Base-by-base conservation (phyloP, 495 filamentous ascomycete genomes). In the Aspergillus nidulans region DNA sequence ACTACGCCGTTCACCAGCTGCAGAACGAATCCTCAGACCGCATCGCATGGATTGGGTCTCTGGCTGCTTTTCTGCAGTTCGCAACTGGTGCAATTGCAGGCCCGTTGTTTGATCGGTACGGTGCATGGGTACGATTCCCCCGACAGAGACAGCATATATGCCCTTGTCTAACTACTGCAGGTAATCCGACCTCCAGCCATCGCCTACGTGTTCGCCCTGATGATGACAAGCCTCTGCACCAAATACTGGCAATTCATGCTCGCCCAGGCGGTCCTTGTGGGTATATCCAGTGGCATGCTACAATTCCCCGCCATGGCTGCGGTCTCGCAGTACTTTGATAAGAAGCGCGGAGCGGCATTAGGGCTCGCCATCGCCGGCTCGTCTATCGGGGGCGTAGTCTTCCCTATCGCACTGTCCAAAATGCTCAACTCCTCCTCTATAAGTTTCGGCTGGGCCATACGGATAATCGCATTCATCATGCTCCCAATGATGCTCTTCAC, bases 381-480 rank as follows among this genome's bases (percentile, higher is more conserved):
- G 4, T 66, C 65, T 8, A 24, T 71, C 8, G 69, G 64, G 3
- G 69, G 73, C 19, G 47, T 71, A 6, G 64, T 69, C n/a, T 60
- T 63, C 49, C 66, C 68, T 6, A 56, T 72, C 18, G 61, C 48
- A 1, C 32, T 62, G 2, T 49, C 46, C 13, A 55, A 49, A 7
- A 64, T 75, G 52, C 51, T 70, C 19, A 49, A 66, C 20, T 38
- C 44, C 26, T 57, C 59, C 4, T 56, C 52, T 4, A 25, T 64
- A 10, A 45, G 60, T 0, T 89, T 90, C 65, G 68, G 73, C 1
- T 87, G 85, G 85, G 81, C 86, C 0, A 76, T 89, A 12, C 72
- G 87, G 40, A 69, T 79, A 2, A 68, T 88, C 44, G 88, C 78
- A 0, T 85, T 88, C 64, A 72, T 90, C 41, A 77, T 81, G 58